phyloP scores from a whole-genome alignment of 495 filamentous ascomycete genomes.

The Opeltia flavorubescens region DNA sequence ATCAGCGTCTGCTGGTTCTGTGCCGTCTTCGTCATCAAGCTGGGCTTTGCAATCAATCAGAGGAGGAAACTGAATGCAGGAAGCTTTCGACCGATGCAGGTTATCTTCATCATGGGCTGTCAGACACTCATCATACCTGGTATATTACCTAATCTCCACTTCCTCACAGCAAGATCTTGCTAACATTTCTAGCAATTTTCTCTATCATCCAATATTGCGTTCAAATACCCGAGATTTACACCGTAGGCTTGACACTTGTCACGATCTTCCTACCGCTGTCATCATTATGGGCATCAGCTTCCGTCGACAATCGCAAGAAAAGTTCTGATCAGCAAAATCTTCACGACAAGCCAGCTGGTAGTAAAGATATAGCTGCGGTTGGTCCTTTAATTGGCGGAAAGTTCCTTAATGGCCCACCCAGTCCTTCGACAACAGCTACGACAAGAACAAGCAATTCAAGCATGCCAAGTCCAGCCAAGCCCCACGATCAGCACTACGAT shows the following conservation, averaged over 20 bases:
- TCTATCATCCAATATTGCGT: conserved; percentile 45
- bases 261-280: conserved; percentile 67
- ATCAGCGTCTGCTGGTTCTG: conserved; percentile 64
- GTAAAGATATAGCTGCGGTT: conserved; percentile 1
- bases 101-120: conserved; percentile 61
- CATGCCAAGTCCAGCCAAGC: not conserved
- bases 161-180: conserved; percentile 3
- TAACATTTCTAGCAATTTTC: conserved; percentile 45
- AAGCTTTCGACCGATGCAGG: conserved; percentile 52
- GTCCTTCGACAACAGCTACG: conserved; percentile 8
- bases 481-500: not conserved
- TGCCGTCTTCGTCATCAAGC: conserved; percentile 54
- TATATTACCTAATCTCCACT: conserved; percentile 25
- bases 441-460: conserved; percentile 1
- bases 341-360: conserved; percentile 3
- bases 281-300: conserved; percentile 51
- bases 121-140: conserved; percentile 70
- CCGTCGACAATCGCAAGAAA: conserved; percentile 6
- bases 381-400: conserved; percentile 7
- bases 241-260: conserved; percentile 51
- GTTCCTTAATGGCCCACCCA: conserved; percentile 8
- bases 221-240: conserved; percentile 41
- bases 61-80: conserved; percentile 42
- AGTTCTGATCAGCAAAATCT: conserved; percentile 1
- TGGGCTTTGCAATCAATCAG: conserved; percentile 45